phyloP scores from a whole-genome alignment of 2,329 filamentous ascomycete species.

The Balansia obtecta region DNA sequence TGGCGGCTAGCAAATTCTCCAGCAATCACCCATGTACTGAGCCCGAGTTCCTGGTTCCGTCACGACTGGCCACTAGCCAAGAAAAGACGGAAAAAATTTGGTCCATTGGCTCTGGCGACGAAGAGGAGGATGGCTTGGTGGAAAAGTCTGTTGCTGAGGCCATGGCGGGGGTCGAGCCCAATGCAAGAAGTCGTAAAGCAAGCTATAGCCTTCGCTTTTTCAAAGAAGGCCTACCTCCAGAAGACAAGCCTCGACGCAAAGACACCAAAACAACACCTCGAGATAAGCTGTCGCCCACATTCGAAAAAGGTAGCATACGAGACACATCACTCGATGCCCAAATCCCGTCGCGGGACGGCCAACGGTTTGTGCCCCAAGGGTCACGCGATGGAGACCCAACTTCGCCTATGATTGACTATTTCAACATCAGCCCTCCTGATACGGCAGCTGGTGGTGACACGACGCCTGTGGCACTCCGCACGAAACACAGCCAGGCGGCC shows the following conservation, averaged over 20 bases:
- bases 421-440: slow-evolving; percentile 9
- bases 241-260: slow-evolving; percentile 42
- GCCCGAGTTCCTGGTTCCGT: slow-evolving; percentile 15
- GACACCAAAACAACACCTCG: slow-evolving; percentile 27
- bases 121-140: slow-evolving; percentile 42
- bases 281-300: slow-evolving; percentile 28
- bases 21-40: slow-evolving; percentile 7
- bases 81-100: slow-evolving; percentile 53
- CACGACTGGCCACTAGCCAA: slow-evolving; percentile 28
- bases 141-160: slow-evolving; percentile 53
- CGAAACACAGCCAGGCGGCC: slow-evolving; percentile 12
- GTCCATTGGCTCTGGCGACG: slow-evolving; percentile 46
- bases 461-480: slow-evolving; percentile 8
- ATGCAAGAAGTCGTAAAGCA: slow-evolving; percentile 52
- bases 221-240: slow-evolving; percentile 48
- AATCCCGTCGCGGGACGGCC: neutral
- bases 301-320: slow-evolving; percentile 17
- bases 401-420: slow-evolving; percentile 6
- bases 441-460: slow-evolving; percentile 2
- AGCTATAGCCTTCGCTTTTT: slow-evolving; percentile 57
- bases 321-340: neutral
- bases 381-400: slow-evolving; percentile 1
- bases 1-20: slow-evolving; percentile 6
- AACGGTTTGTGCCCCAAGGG: neutral
- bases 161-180: slow-evolving; percentile 48